Conservation (phyloP, 164 flowering plant species). For the Cinnamomum micranthum region DNA sequence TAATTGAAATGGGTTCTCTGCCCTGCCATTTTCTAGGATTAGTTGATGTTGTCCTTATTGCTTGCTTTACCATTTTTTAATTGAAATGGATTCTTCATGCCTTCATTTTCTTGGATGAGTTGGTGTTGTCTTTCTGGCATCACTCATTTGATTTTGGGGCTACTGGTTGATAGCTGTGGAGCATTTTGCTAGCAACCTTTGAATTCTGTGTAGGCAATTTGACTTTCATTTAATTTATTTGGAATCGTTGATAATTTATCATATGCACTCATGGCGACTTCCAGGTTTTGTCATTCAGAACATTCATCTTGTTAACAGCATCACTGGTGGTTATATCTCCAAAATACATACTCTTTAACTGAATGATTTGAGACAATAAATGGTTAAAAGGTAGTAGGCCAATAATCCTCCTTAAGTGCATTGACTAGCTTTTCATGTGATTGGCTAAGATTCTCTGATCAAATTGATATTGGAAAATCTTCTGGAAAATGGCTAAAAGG, state of each 20-base stretch:
- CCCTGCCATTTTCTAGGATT: constrained; percentile 2
- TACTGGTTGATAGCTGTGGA: background rate
- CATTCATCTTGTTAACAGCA: no score
- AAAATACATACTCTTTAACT: no score
- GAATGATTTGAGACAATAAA: no score
- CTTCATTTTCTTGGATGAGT: background rate
- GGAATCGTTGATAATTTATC: background rate
- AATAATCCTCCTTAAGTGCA: no score
- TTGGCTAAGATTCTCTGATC: no score
- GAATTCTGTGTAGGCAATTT: background rate
- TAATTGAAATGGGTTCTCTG: constrained; percentile 5
- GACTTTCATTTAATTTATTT: background rate
- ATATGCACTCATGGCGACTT: no score
- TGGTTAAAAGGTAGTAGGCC: no score
- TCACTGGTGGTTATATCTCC: no score
- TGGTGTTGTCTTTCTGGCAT: background rate
- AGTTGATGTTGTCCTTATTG: background rate
- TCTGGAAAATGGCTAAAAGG: no score
- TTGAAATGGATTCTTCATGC: background rate
- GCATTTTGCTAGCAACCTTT: background rate
- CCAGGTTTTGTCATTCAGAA: no score
- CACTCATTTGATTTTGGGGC: background rate
- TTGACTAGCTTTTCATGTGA: no score
- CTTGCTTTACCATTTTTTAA: background rate
- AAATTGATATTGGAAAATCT: no score